A percentile compares a stretch with the other conserved stretches of the same genome.
Conservation (phyloP, 768 basidiomycete species). For the Collybia sordida region DNA sequence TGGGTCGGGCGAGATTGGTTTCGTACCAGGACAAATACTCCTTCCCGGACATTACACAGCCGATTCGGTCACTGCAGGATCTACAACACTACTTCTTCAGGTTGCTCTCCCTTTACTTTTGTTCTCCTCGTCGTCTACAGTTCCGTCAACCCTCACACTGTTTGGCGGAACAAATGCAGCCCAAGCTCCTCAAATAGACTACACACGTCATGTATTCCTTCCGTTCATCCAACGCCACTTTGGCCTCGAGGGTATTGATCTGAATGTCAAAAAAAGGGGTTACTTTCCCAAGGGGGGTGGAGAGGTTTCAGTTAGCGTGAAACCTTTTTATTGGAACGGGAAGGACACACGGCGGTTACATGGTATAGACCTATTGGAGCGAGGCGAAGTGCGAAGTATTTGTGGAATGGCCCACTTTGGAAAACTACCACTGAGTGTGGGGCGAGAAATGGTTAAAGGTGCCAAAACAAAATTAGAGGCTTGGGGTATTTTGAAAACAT, state of each 20-base stretch:
- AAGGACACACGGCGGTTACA: constrained; percentile 21
- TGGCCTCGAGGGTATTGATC: constrained; percentile 35
- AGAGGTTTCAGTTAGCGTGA: constrained; percentile 43
- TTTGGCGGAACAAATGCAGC: constrained; percentile 74
- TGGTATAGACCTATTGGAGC: constrained; percentile 49
- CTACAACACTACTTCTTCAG: constrained; percentile 71
- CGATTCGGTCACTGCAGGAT: constrained; percentile 63
- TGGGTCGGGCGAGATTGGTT: constrained; percentile 54
- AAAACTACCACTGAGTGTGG: constrained; percentile 57
- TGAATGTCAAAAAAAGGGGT: constrained; percentile 57
- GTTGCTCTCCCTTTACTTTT: constrained; percentile 68
- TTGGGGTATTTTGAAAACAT: constrained; percentile 12
- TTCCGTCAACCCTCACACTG: constrained; percentile 48
- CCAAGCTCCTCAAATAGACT: constrained; percentile 76
- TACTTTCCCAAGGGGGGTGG: constrained; percentile 79
- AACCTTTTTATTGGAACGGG: constrained; percentile 36
- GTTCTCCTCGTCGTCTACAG: constrained; percentile 38
- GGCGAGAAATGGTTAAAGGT: constrained; percentile 54
- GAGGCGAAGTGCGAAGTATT: constrained; percentile 52
- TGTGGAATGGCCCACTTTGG: constrained; percentile 66
- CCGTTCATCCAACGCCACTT: constrained; percentile 68
- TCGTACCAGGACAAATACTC: constrained; percentile 48
- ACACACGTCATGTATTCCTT: constrained; percentile 61
- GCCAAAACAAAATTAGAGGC: constrained; percentile 44
- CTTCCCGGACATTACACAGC: constrained; percentile 40